Percentiles rank a stretch among this genome's conserved stretches.
Evolutionary conservation across 2,329 filamentous ascomycete species (phyloP).

Genomic region (Xylaria sp.): DNA sequence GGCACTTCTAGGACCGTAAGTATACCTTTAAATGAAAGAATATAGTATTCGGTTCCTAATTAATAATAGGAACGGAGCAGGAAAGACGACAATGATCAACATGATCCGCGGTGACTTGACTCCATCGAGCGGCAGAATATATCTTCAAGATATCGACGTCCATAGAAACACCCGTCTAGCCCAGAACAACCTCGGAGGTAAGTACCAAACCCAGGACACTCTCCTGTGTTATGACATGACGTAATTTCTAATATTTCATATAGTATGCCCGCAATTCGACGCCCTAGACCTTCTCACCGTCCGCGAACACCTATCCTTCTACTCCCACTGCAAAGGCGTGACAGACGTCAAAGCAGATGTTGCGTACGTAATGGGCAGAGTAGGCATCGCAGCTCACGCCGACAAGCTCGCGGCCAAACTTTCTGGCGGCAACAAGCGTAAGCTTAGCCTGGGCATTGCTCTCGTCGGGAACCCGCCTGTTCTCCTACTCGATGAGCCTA

Average conservation of each 20-base stretch:
- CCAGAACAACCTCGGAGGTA: conserved; percentile 64
- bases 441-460: conserved; percentile 75
- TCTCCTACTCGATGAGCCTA: conserved; percentile 76
- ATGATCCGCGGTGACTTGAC: conserved; percentile 76
- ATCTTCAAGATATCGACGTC: conserved; percentile 71
- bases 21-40: too few relatives aligned
- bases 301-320: conserved; percentile 73
- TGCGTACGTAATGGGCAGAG: conserved; percentile 65
- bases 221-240: too few relatives aligned
- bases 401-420: conserved; percentile 53
- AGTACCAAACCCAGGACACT: too few relatives aligned
- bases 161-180: conserved; percentile 67
- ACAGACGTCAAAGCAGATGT: conserved; percentile 67
- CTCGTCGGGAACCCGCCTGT: conserved; percentile 77
- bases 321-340: conserved; percentile 73
- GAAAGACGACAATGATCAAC: conserved; percentile 75
- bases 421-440: conserved; percentile 79
- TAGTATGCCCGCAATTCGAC: conserved; percentile 73
- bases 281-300: conserved; percentile 80
- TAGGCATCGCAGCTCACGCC: conserved; percentile 67
- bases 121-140: conserved; percentile 68
- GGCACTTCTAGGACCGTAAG: conserved; percentile 76
- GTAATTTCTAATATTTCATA: neutral
- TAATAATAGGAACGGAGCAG: conserved; percentile 79
- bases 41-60: too few relatives aligned